Percentiles rank a stretch among this genome's conserved stretches.
phyloP scores from a whole-genome alignment of 2,329 filamentous ascomycete species.

The Alternaria dauci region DNA sequence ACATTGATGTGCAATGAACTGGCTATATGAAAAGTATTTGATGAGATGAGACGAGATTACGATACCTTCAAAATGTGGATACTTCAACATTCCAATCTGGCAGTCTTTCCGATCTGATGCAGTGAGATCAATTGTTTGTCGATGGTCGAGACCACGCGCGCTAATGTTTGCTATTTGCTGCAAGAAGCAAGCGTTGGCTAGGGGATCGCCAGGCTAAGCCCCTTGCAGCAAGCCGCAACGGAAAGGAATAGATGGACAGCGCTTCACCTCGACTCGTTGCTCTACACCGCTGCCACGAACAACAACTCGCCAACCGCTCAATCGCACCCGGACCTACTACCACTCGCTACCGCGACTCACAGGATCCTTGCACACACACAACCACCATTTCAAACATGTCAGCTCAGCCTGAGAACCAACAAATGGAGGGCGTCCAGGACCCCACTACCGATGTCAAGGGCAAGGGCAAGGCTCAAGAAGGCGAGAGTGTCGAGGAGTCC shows the following conservation, averaged over 20 bases:
- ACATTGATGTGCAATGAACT: conserved; percentile 13
- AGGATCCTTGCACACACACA: conserved; percentile 10
- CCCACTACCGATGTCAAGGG: conserved; percentile 71
- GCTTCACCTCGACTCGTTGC: conserved; percentile 31
- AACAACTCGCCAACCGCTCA: conserved; percentile 23
- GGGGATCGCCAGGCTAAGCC: conserved; percentile 11
- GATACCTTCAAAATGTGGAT: conserved; percentile 18
- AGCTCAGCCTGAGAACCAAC: conserved; percentile 45
- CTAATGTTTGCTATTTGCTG: conserved; percentile 26
- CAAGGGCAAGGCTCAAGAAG: conserved; percentile 81
- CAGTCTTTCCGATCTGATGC: not conserved
- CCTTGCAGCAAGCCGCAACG: conserved; percentile 11
- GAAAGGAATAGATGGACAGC: conserved; percentile 24
- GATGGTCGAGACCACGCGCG: conserved; percentile 10
- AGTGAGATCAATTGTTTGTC: not conserved
- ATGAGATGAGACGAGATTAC: not conserved
- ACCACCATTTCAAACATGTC: conserved; percentile 35
- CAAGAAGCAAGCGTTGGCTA: conserved; percentile 19
- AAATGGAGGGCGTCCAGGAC: conserved; percentile 50
- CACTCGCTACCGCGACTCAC: conserved; percentile 7
- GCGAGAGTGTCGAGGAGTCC: conserved; percentile 75
- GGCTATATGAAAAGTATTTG: not conserved
- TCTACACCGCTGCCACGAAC: conserved; percentile 35
- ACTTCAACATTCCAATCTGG: conserved; percentile 11
- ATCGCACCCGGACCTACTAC: conserved; percentile 15